Evolutionary conservation across 2,329 filamentous ascomycete species (phyloP), one percentile per base, ranked within the genome.

Genomic region (Grosmannia huntii): DNA sequence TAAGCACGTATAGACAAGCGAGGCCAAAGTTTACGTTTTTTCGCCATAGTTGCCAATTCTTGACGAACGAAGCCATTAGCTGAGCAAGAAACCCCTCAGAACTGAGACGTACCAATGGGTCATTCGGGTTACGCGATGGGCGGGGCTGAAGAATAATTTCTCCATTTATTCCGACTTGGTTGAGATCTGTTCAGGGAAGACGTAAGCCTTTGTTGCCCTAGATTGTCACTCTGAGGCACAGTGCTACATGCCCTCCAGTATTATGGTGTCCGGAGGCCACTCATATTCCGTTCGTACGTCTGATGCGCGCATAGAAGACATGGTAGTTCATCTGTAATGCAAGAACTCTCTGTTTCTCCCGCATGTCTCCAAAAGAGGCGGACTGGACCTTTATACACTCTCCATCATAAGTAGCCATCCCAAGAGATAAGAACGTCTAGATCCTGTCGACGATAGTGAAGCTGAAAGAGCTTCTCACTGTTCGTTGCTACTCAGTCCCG

Each of bases 1-100:
- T 68, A 51, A 81, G 75, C 57, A 75, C 76, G 46, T 80, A 75
- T 7, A 73, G 73, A 5, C 77, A 77, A 0, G 74, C 79, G n/a
- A 80, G 67, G 56, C 68, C 64, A 12, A 77, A 76, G 53, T 76
- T 75, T 64, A 77, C 79, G 60, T 73, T 72, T 56, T 78, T 76
- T 61, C 75, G 76, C 64, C 61, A 60, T 7, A 63, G 63, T 10
- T 62, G 66, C 70, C 70, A 77, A 61, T 78, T 80, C 36, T 81
- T 67, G 2, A 78, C 78, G 60, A 80, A 78, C n/a, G 53, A 79
- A 75, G 4, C 76, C 73, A 60, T 80, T 75, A 14, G 66, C 65
- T 0, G n/a, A n/a, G n/a, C n/a, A n/a, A n/a, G n/a, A n/a, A n/a
- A n/a, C n/a, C n/a, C n/a, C n/a, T n/a, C n/a, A n/a, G n/a, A n/a